These are phyloP conservation scores for Podospora pseudoanserina DNA, from an alignment of 495 filamentous ascomycete genomes.

Conservation along the genomic window DNA sequence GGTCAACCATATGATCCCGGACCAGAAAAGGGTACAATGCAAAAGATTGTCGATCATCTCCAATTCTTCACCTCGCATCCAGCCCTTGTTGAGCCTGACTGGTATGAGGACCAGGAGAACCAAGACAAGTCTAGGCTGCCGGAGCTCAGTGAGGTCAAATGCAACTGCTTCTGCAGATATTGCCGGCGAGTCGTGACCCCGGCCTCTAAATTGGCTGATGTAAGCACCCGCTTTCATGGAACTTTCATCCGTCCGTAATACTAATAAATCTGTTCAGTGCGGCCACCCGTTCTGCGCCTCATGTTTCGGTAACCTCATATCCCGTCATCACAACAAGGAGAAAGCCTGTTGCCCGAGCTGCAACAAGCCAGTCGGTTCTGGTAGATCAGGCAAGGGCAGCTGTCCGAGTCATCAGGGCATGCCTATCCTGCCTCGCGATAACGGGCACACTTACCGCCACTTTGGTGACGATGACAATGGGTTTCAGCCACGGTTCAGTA, in stretches of 20 bases:
- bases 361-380: background rate
- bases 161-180: constrained; percentile 14
- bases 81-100: constrained; percentile 6
- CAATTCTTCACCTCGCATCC: constrained; percentile 12
- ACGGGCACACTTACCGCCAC: background rate
- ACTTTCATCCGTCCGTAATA: too few species aligned
- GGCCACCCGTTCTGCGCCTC: constrained; percentile 30
- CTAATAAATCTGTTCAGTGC: constrained; percentile 22
- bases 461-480: constrained; percentile 15
- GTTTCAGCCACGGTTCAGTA: constrained; percentile 1
- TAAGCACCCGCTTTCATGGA: background rate
- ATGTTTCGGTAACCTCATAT: constrained; percentile 17
- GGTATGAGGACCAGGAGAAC: background rate
- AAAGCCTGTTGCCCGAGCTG: background rate
- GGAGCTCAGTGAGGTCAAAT: background rate
- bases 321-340: background rate
- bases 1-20: background rate
- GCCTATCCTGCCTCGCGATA: background rate
- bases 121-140: background rate
- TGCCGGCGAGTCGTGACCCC: constrained; percentile 9
- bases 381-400: background rate
- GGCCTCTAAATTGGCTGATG: background rate
- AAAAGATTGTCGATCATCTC: background rate
- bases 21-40: background rate
- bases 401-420: background rate